These are phyloP conservation scores for Cladophialophora bantiana DNA, from an alignment of 2,329 filamentous ascomycete species.

Conservation along the genomic window DNA sequence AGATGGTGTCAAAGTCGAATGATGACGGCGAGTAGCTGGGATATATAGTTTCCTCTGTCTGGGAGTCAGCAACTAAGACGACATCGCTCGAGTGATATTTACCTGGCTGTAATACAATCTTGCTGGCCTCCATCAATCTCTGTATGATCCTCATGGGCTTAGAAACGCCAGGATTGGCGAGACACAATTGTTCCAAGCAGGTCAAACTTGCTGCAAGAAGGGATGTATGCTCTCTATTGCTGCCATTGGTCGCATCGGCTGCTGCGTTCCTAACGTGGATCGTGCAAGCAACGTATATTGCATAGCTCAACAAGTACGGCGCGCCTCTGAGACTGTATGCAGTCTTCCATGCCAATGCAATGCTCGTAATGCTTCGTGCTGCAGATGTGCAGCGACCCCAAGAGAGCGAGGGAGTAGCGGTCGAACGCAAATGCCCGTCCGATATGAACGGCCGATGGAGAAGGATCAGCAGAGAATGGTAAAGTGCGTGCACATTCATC, in stretches of 20 bases:
- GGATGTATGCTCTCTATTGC: slow-evolving; percentile 40
- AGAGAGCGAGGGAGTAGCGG: slow-evolving; percentile 40
- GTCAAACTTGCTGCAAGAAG: slow-evolving; percentile 43
- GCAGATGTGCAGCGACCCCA: slow-evolving; percentile 47
- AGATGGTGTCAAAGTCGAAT: slow-evolving; percentile 12
- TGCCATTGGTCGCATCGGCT: slow-evolving; percentile 33
- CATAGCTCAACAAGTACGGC: slow-evolving; percentile 53
- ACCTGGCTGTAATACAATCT: slow-evolving; percentile 8
- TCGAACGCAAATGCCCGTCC: slow-evolving; percentile 44
- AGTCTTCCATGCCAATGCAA: slow-evolving; percentile 47
- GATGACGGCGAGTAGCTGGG: slow-evolving; percentile 1
- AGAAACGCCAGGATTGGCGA: slow-evolving; percentile 13
- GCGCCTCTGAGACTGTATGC: slow-evolving; percentile 51
- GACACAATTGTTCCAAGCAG: slow-evolving; percentile 45
- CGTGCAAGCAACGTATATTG: slow-evolving; percentile 53
- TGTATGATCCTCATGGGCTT: slow-evolving; percentile 13
- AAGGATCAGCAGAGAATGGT: slow-evolving; percentile 54
- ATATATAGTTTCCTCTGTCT: slow-evolving; percentile 6
- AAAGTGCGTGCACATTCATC: slow-evolving; percentile 47
- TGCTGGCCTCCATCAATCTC: slow-evolving; percentile 17
- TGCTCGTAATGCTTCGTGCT: slow-evolving; percentile 48
- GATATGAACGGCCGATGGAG: slow-evolving; percentile 56
- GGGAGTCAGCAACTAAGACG: not conserved
- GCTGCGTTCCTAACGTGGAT: slow-evolving; percentile 52
- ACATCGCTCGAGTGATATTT: not conserved